Base-by-base conservation (phyloP, 2,329 filamentous ascomycete genomes). In the Zymoseptoria ardabiliae region DNA sequence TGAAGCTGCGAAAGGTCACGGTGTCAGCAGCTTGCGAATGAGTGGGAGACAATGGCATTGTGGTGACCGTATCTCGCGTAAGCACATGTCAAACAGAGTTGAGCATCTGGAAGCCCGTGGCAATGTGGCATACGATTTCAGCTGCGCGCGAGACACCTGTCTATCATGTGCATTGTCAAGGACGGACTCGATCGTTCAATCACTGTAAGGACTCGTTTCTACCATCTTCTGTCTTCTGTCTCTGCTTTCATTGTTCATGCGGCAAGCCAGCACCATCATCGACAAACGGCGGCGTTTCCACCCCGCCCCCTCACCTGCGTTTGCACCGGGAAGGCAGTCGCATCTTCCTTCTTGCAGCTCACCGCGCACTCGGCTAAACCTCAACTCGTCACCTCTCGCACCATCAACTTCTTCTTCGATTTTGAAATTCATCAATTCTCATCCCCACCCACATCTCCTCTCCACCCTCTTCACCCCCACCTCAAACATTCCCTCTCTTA, bases 51-150 rank as follows among this genome's bases (percentile, higher is more conserved):
- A 63, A 61, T 57, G 58, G 53, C 53, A 53, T 60, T 60, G 53
- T 63, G 25, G 41, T 56, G 56, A 25, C 35, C 20, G 35, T 41
- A 58, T 59, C 51, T 65, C 63, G 61, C 61, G 55, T 61, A 45
- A 35, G 23, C 59, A 58, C 64, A 58, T 45, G 35, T 5, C 35
- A 45, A 45, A 45, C 35, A 45, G 35, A 45, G 13, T 17, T 13
- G 35, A 45, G 35, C 35, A 45, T 45, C 5, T 45, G 35, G 35
- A 45, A 45, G 13, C 17, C n/a, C 35, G 35, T 45, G 35, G 35
- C 35, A 45, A 17, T 7, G 35, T 45, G 35, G 35, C 35, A 45
- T 45, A 41, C n/a, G 35, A 3, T 17, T 45, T 45, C 35, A 45
- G 35, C 35, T 45, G 35, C 35, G 35, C 35, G 35, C 35, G 17